A percentile compares a stretch with the other conserved stretches of the same genome.
Conservation (phyloP, 2,329 filamentous ascomycete genomes). For the Ophiostoma montium region DNA sequence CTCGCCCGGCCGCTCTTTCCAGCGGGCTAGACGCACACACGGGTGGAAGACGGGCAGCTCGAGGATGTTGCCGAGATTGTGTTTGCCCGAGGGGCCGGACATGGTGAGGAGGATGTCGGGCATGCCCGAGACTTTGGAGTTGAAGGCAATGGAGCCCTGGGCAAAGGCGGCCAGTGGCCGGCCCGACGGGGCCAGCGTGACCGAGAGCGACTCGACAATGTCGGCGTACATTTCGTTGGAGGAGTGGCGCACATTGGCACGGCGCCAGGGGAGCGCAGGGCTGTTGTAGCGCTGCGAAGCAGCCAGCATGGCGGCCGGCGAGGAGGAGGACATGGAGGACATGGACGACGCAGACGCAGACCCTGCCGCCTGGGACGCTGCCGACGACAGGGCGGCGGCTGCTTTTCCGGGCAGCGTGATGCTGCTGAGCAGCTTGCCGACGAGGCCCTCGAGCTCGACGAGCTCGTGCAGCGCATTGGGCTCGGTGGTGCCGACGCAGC, state of each 20-base stretch:
- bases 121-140: slow-evolving; percentile 83
- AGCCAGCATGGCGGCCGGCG: slow-evolving; percentile 20
- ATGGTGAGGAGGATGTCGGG: slow-evolving; percentile 78
- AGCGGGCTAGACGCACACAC: slow-evolving; percentile 78
- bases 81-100: slow-evolving; percentile 66
- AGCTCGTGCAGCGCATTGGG: slow-evolving; percentile 83
- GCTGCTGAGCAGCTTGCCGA: slow-evolving; percentile 77
- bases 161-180: slow-evolving; percentile 74
- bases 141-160: slow-evolving; percentile 88
- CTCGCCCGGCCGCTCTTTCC: slow-evolving; percentile 78
- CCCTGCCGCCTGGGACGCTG: slow-evolving; percentile 3
- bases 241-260: slow-evolving; percentile 85
- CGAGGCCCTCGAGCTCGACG: slow-evolving; percentile 80
- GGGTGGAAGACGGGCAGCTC: slow-evolving; percentile 91
- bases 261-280: slow-evolving; percentile 66
- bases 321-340: slow-evolving; percentile 14
- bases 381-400: slow-evolving; percentile 5
- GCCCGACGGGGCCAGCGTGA: slow-evolving; percentile 83
- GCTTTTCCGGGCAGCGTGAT: slow-evolving; percentile 63
- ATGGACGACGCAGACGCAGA: not conserved
- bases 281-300: slow-evolving; percentile 25
- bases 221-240: slow-evolving; percentile 97
- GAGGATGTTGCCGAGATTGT: slow-evolving; percentile 59
- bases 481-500: slow-evolving; percentile 78
- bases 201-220: slow-evolving; percentile 75